Conservation (phyloP, 306 rosid genomes). For the Rosa chinensis region DNA sequence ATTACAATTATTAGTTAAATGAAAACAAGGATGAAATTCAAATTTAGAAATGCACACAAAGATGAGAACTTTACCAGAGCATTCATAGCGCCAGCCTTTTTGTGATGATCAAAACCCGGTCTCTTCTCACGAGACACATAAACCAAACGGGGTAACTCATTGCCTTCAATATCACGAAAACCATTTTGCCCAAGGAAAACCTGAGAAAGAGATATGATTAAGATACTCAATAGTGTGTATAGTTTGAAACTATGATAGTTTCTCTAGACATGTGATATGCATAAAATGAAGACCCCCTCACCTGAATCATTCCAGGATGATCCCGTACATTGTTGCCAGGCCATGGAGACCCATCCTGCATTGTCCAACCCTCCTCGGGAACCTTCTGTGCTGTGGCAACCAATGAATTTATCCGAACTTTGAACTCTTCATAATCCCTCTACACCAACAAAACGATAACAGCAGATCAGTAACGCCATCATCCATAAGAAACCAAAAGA, state of each 20-base stretch:
- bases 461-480: slow-evolving; percentile 21
- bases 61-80: slow-evolving; percentile 50
- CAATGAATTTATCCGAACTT: slow-evolving; percentile 74
- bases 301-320: slow-evolving; percentile 99
- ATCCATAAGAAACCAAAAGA: not conserved
- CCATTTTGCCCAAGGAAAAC: slow-evolving; percentile 98
- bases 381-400: slow-evolving; percentile 86
- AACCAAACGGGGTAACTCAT: slow-evolving; percentile 77
- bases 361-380: slow-evolving; percentile 98
- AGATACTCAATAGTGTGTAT: not conserved
- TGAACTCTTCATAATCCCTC: slow-evolving; percentile 95
- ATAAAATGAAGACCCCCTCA: slow-evolving; percentile 26
- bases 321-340: slow-evolving; percentile 90
- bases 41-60: slow-evolving; percentile 12
- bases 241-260: not conserved
- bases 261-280: not conserved
- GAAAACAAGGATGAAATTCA: not conserved
- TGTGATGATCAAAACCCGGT: slow-evolving; percentile 92
- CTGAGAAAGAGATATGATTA: slow-evolving; percentile 34
- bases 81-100: slow-evolving; percentile 97
- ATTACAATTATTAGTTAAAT: slow-evolving; percentile 9
- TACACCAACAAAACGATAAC: slow-evolving; percentile 33
- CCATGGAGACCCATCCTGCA: slow-evolving; percentile 99
- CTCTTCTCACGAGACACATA: slow-evolving; percentile 97
- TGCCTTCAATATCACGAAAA: slow-evolving; percentile 76